phyloP scores from a whole-genome alignment of 176 grass and related monocot genomes.

The Melocanna baccifera region DNA sequence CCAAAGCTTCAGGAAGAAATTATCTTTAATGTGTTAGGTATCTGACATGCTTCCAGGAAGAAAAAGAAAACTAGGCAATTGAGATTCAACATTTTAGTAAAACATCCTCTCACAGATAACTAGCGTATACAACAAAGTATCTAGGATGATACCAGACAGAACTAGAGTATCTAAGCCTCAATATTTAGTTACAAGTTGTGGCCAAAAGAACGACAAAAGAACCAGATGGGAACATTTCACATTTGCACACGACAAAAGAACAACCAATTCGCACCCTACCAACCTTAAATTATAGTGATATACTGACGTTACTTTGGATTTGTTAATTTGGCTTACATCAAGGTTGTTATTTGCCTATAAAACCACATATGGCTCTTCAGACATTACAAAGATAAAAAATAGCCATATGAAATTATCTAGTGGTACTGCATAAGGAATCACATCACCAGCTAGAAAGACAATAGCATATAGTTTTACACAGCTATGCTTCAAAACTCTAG shows the following conservation, averaged over 20 bases:
- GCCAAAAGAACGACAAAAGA: not conserved
- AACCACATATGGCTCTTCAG: too few species aligned
- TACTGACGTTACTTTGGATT: not conserved
- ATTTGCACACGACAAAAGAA: not conserved
- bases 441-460: not conserved
- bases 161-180: not conserved
- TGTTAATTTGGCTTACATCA: not conserved
- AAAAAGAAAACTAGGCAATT: not conserved
- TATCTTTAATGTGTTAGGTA: not conserved
- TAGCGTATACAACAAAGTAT: not conserved
- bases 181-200: not conserved
- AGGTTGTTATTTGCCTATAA: not conserved
- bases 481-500: not conserved
- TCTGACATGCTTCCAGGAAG: not conserved
- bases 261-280: not conserved
- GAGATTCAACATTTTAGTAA: not conserved
- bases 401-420: not conserved
- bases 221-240: not conserved
- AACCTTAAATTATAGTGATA: not conserved
- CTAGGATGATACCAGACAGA: not conserved
- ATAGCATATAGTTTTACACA: not conserved
- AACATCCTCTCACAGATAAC: constrained; percentile 6
- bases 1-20: not conserved
- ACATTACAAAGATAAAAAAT: too few species aligned
- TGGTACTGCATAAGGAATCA: not conserved